Base-by-base conservation (phyloP, 495 filamentous ascomycete species). In the Xylaria bambusicola region DNA sequence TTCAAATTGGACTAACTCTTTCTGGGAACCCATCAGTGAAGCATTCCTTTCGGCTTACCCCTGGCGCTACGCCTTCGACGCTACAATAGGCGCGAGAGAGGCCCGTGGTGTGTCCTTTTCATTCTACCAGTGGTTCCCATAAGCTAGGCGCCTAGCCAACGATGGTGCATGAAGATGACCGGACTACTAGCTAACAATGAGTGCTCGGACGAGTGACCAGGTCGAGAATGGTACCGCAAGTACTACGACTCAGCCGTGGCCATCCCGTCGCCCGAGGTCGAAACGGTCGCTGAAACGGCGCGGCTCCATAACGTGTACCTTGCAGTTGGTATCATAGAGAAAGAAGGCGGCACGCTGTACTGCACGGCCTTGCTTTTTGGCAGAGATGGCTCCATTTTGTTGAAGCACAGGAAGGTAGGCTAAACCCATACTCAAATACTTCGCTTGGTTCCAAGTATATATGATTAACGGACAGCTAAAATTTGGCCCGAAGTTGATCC, bases 41-140 rank as follows among this genome's bases (percentile, higher is more conserved):
- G 73, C 65, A 1, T 75, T 74, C 51, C 62, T 77, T 42, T 75
- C 73, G 12, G 74, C 73, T 9, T 77, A 77, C 53, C 73, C 73
- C 21, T 77, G 74, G 74, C 46, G 73, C 15, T 77, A 77, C 52
- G 68, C 74, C 13, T 77, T 77, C 40, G 73, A 77, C 69, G 67
- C 72, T 23, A 77, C 75, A 15, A 71, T 77, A 58, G 73, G 75
- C 36, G 65, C 73, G 8, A 64, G 75, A 27, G 73, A 77, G 60
- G 69, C 69, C 8, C 69, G 75, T 56, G 75, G 74, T 75, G 53
- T 57, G 66, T 13, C 17, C 8, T 13, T 12, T 40, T 15, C 24
- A 54, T 41, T 41, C 8, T 12, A 23, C 13, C 5, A 0, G 18
- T 9, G 15, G 12, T 18, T 4, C 21, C 15, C 10, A 18, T 18